Base-by-base conservation (phyloP, 2,329 filamentous ascomycete species). In the Phyllosticta capitalensis region DNA sequence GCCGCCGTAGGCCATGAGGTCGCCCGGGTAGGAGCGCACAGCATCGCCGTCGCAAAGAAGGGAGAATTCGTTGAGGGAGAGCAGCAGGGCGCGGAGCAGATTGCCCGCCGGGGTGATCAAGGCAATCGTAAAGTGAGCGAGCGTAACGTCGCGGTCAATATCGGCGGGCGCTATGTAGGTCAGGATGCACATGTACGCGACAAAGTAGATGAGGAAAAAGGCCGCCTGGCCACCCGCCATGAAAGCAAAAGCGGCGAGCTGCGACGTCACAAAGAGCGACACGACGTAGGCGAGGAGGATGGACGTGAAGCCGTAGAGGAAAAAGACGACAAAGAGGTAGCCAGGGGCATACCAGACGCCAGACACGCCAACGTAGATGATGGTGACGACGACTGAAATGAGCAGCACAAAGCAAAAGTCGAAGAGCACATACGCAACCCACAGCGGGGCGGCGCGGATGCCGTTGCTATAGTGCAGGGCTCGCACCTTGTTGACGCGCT, bases 381-480 rank as follows among this genome's bases (percentile, higher is more conserved):
- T 83, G 21, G 85, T 83, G 9, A 83, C 79, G 9, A 94, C 67
- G 7, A 84, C 84, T 20, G 86, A 85, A 24, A 85, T 82, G 3
- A 83, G 66, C 14, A 95, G 69, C 0, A 90, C 85, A 59, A 95
- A 84, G 51, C 82, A 69, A 64, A 92, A 90, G 74, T 96, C 92
- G 67, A 96, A 95, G 0, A 79, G 68, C 0, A 88, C 78, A 68
- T 96, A 95, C 1, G 92, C 89, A 5, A 89, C 73, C 92, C 92
- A 96, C 1, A 96, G 77, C 0, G 91, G 90, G 9, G 89, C 77
- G 0, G 89, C 86, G 12, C 89, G 81, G 26, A 96, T 90, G 53
- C 92, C 92, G 68, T 96, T 96, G 58, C 89, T 95, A 73, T 95
- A 96, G 71, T 96, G 87, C 28, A 96, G 77, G 17, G 88, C 88